Conservation (phyloP, 257 asterid species). For the Ballota nigra region DNA sequence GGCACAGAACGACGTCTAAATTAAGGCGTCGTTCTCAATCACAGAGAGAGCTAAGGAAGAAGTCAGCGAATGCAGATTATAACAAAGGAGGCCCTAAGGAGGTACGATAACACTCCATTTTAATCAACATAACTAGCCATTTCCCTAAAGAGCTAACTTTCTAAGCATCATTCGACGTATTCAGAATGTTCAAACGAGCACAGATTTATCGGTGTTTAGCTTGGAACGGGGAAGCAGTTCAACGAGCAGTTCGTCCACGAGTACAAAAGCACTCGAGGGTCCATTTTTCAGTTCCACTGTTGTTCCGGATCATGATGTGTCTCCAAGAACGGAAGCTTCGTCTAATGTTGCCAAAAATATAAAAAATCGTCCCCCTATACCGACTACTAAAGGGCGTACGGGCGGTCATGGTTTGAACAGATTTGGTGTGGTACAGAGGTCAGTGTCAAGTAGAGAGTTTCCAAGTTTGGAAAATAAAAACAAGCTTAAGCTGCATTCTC, state of each 20-base stretch:
- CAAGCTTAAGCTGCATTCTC: conserved; percentile 30
- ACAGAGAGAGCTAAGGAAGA: conserved; percentile 43
- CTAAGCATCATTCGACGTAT: too few relatives aligned
- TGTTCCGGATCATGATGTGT: neutral
- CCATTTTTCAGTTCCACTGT: conserved; percentile 25
- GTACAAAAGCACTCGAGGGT: conserved; percentile 31
- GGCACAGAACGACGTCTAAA: conserved; percentile 47
- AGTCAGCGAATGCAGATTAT: conserved; percentile 23
- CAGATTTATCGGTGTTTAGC: conserved; percentile 35
- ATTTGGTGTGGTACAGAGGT: conserved; percentile 43
- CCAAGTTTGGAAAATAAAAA: conserved; percentile 36
- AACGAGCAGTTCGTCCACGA: conserved; percentile 50
- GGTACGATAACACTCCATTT: conserved; percentile 23
- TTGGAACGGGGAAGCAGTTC: conserved; percentile 60
- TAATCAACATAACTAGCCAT: too few relatives aligned
- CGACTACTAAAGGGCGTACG: conserved; percentile 25
- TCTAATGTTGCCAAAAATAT: conserved; percentile 27
- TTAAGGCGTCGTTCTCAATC: conserved; percentile 53
- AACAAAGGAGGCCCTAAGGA: conserved; percentile 30
- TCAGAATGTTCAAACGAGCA: conserved; percentile 41
- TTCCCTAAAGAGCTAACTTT: too few relatives aligned
- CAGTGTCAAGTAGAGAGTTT: conserved; percentile 55
- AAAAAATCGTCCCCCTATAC: conserved; percentile 47
- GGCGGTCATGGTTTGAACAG: conserved; percentile 24
- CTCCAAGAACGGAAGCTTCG: conserved; percentile 8